Evolutionary conservation across 1,284 basidiomycete genomes (phyloP), one percentile per base, ranked within the genome.

Genomic region (Farysia itapuensis): DNA sequence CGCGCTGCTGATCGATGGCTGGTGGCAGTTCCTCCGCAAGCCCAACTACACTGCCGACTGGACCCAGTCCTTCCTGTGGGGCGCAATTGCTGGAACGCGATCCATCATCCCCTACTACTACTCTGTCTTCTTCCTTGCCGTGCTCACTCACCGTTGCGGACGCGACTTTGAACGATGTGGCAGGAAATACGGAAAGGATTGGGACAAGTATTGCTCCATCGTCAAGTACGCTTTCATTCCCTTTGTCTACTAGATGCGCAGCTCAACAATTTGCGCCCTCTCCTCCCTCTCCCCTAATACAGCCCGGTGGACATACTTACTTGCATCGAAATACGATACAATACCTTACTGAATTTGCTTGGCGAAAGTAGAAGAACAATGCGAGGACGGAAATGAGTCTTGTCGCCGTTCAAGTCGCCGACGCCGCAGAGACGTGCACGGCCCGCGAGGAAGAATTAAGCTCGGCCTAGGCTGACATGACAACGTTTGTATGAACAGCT

Each of bases 191-290:
- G 70, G 70, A 35, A 61, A 70, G 52, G 70, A 72, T 38, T 72
- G 67, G 67, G 60, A 70, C 0, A 70, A 66, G 56, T 67, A 67
- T 45, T 59, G 48, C 40, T 8, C 31, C 2, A 64, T 89, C 52
- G 91, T 94, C 69, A 86, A 84, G 76, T 94, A 85, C 80, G 90
- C 88, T 77, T 95, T 92, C 75, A 89, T 95, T 52, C 90, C 90
- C 13, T 78, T 77, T 36, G 72, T 82, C 43, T 81, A 81, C 69
- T 82, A 78, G 61, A 43, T n/a, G n/a, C n/a, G n/a, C n/a, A n/a
- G n/a, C n/a, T n/a, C n/a, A n/a, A n/a, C n/a, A n/a, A n/a, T n/a
- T 23, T 8, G 32, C 16, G 31, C 28, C 21, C 20, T 30, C 35
- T 22, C 25, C 32, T 13, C 36, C 34, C 32, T 40, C 29, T 43